Percentiles rank a stretch among this genome's conserved stretches.
These are phyloP conservation scores for Cladobotryum mycophilum DNA, from an alignment of 2,329 filamentous ascomycete species.

Conservation along the genomic window DNA sequence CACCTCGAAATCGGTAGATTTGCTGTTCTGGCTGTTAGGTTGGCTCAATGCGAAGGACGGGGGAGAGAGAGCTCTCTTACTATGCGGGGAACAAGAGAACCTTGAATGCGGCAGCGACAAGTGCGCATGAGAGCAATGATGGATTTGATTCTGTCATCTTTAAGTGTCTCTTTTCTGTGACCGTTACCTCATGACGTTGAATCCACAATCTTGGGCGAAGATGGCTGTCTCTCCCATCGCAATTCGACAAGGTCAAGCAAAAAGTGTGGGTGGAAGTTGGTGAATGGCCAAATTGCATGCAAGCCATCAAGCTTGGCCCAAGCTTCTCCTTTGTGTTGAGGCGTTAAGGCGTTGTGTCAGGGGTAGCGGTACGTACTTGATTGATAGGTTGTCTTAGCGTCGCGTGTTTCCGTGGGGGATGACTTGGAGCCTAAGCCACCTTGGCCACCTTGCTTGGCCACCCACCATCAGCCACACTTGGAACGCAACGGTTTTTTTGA, in stretches of 20 bases:
- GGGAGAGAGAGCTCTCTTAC: slow-evolving; percentile 45
- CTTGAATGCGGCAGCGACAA: slow-evolving; percentile 84
- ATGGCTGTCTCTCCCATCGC: background rate
- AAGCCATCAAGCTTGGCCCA: slow-evolving; percentile 1
- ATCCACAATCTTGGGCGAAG: background rate
- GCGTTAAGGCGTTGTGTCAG: background rate
- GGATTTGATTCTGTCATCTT: slow-evolving; percentile 77
- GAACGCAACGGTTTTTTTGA: no score
- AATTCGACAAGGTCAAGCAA: background rate
- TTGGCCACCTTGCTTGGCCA: no score
- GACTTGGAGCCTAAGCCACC: background rate
- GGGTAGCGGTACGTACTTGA: background rate
- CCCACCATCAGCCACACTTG: slow-evolving; percentile 8
- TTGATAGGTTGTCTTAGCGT: slow-evolving; percentile 1
- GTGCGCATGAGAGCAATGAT: slow-evolving; percentile 79
- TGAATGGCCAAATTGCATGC: background rate
- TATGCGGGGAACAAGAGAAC: slow-evolving; percentile 90
- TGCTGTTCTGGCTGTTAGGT: slow-evolving; percentile 49
- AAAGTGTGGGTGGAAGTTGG: background rate
- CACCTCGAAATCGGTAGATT: slow-evolving; percentile 98
- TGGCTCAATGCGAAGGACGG: background rate
- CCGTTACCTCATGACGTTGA: slow-evolving; percentile 6
- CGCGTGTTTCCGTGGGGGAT: background rate
- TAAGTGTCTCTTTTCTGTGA: background rate
- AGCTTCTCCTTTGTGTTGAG: background rate